Evolutionary conservation across 1,284 basidiomycete genomes (phyloP), one percentile per base, ranked within the genome.

Genomic region (Lentinus polychrous): DNA sequence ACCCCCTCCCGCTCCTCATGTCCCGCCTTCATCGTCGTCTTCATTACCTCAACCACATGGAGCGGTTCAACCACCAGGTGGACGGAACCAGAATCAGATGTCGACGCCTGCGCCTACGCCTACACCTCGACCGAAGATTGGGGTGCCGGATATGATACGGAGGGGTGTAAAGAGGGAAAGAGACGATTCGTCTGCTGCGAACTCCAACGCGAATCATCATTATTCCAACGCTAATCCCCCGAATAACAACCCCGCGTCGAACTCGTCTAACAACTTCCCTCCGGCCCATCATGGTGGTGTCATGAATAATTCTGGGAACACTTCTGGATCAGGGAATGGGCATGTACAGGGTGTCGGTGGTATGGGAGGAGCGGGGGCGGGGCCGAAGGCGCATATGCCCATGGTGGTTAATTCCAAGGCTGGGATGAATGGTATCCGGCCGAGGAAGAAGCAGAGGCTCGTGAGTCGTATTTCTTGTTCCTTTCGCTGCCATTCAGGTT

Each of bases 391-490:
- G 27, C 27, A 41, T 27, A 10, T 27, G 31, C 36, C 33, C 8
- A 18, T 32, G 33, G 38, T 38, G 18, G 17, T 72, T 17, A 57
- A 56, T 52, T 74, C 76, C 14, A 79, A 78, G 60, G 75, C 82
- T 20, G 63, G 63, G 4, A 60, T 48, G 14, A 54, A 55, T 12
- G 76, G 73, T 43, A 76, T 73, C 14, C 71, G 86, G 55, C 85
- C 86, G 36, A 59, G 83, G 43, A 89, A 89, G 74, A 88, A 85
- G 65, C 83, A 81, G 61, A 74, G 84, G 53, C 71, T 84, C 78
- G 86, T 89, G 57, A 62, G 79, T 70, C 27, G 48, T 37, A 44
- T 23, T 43, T 18, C 12, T 18, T 24, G 5, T 27, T 10, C 27
- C 27, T 27, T 27, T 10, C 10, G 4, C 5, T 4, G 4, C 10